Conservation (phyloP, 140 eudicot species). For the Oenanthe javanica region DNA sequence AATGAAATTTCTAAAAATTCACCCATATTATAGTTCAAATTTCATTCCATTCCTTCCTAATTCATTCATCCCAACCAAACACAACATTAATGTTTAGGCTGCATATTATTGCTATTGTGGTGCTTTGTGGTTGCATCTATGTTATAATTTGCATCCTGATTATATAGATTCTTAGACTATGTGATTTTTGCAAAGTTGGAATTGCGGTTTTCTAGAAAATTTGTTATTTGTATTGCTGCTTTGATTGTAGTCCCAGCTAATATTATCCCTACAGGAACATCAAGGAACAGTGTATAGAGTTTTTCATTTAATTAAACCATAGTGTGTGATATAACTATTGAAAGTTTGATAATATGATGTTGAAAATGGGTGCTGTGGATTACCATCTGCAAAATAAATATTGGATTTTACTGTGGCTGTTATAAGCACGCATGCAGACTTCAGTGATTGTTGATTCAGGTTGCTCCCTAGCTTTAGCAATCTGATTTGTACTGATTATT, state of each 20-base stretch:
- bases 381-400: neutral
- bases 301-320: neutral
- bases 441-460: neutral
- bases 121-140: neutral
- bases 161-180: neutral
- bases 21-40: too few species aligned
- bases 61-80: too few species aligned
- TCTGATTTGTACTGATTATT: neutral
- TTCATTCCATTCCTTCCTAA: too few species aligned
- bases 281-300: neutral
- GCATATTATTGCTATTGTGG: neutral
- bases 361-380: neutral
- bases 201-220: neutral
- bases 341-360: neutral
- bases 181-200: neutral
- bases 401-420: neutral
- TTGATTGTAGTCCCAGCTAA: neutral
- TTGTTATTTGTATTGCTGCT: neutral
- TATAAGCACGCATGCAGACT: neutral
- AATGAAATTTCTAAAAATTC: too few species aligned
- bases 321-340: neutral
- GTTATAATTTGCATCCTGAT: neutral
- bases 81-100: neutral
- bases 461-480: neutral
- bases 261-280: neutral